These are phyloP conservation scores for Mycotypha africana DNA, from an alignment of 371 early-diverging fungal genomes.

Conservation along the genomic window DNA sequence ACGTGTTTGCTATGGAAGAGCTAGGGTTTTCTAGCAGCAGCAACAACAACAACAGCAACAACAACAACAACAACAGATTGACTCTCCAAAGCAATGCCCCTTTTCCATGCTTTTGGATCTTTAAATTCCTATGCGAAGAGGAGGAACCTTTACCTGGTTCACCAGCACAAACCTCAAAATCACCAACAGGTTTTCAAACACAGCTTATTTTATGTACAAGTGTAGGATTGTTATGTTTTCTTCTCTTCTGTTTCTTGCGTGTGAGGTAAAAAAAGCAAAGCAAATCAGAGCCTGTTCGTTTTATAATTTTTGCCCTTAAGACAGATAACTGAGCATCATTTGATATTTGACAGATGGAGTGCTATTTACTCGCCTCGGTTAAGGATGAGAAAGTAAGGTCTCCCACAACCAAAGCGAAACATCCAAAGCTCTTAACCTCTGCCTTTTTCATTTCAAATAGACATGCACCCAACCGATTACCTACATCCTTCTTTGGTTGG, in stretches of 20 bases:
- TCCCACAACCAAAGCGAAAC: too few relatives aligned
- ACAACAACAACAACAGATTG: conserved; percentile 96
- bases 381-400: conserved; percentile 55
- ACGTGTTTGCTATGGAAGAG: too few relatives aligned
- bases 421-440: too few relatives aligned
- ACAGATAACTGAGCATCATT: too few relatives aligned
- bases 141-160: conserved; percentile 39
- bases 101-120: conserved; percentile 20
- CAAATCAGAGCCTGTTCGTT: conserved; percentile 1
- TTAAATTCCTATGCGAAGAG: conserved; percentile 20
- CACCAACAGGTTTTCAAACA: conserved; percentile 36
- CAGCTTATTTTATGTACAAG: conserved; percentile 40
- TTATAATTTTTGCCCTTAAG: not conserved
- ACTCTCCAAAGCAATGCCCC: conserved; percentile 88
- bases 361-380: conserved; percentile 58
- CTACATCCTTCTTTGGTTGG: conserved; percentile 58
- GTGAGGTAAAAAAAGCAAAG: conserved; percentile 23
- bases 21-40: too few relatives aligned
- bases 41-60: conserved; percentile 88
- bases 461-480: conserved; percentile 49
- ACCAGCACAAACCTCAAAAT: conserved; percentile 36
- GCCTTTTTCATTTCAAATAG: conserved; percentile 10
- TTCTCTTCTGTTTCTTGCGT: conserved; percentile 38
- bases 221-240: conserved; percentile 36
- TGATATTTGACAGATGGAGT: conserved; percentile 45